Percentiles rank a stretch among this genome's conserved stretches.
phyloP scores from a whole-genome alignment of 352 stramenopile species.

The Phytophthora sp. region DNA sequence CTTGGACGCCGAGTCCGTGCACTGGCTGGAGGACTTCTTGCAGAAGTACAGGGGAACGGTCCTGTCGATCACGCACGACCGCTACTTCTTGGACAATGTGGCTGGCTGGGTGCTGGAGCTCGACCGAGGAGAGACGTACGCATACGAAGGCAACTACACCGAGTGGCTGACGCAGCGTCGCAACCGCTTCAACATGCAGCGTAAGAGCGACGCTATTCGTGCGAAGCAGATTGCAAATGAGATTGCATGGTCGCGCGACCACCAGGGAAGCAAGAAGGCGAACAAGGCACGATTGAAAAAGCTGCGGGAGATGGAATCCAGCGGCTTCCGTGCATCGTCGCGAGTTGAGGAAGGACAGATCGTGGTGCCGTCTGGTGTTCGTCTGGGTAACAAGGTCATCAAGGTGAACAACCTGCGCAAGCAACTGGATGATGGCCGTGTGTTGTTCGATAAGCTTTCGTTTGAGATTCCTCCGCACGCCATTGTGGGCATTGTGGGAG shows the following conservation, averaged over 20 bases:
- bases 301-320: constrained; percentile 92
- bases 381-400: constrained; percentile 94
- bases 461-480: constrained; percentile 95
- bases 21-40: constrained; percentile 98
- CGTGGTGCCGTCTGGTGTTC: constrained; percentile 91
- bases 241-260: constrained; percentile 94
- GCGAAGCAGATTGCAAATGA: constrained; percentile 93
- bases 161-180: constrained; percentile 95
- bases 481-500: constrained; percentile 97
- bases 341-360: constrained; percentile 88
- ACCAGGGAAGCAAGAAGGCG: constrained; percentile 83
- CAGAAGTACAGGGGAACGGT: constrained; percentile 96
- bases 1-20: constrained; percentile 96
- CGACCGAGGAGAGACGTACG: constrained; percentile 96
- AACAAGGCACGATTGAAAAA: constrained; percentile 94
- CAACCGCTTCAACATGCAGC: constrained; percentile 95
- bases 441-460: constrained; percentile 94
- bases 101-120: constrained; percentile 98
- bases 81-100: constrained; percentile 99
- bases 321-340: constrained; percentile 52
- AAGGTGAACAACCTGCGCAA: constrained; percentile 79
- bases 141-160: constrained; percentile 99
- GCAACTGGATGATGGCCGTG: constrained; percentile 70
- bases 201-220: constrained; percentile 90
- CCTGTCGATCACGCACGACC: constrained; percentile 98